phyloP scores from a whole-genome alignment of 371 early-diverging fungal genomes.

The Mortierella sp. region DNA sequence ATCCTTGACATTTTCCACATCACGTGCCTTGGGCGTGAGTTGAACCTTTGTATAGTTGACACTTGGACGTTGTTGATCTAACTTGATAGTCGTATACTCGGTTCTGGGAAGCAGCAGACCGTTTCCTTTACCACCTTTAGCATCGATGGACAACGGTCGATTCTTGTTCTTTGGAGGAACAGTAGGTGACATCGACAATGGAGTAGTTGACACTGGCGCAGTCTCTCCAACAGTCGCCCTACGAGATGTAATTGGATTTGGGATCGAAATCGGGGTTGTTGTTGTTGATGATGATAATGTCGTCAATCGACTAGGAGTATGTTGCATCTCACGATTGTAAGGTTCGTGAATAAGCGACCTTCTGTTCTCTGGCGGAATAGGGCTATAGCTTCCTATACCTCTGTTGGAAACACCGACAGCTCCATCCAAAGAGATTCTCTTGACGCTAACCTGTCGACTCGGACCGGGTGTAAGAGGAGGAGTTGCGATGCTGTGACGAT shows the following conservation, averaged over 20 bases:
- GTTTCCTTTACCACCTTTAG: conserved; percentile 5
- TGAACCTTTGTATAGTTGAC: background rate
- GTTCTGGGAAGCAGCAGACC: background rate
- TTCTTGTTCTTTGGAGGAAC: conserved; percentile 40
- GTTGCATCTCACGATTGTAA: background rate
- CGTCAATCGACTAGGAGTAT: background rate
- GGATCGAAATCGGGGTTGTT: background rate
- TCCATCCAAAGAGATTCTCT: conserved; percentile 7
- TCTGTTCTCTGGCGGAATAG: conserved; percentile 4
- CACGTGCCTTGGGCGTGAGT: background rate
- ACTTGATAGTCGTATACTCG: conserved; percentile 13
- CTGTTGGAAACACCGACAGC: background rate
- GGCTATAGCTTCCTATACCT: background rate
- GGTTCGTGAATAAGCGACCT: conserved; percentile 9
- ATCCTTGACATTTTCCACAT: background rate
- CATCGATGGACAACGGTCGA: conserved; percentile 23
- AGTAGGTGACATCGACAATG: conserved; percentile 10
- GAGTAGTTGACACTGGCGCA: background rate
- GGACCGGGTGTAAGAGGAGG: background rate
- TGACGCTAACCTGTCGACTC: conserved; percentile 9
- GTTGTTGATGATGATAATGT: background rate
- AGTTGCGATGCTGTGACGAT: conserved; percentile 3
- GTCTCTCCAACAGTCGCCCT: conserved; percentile 20
- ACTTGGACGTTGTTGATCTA: conserved; percentile 10
- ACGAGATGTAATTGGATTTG: background rate